phyloP scores from a whole-genome alignment of 2,329 filamentous ascomycete genomes.

The Peltaster fructicola region DNA sequence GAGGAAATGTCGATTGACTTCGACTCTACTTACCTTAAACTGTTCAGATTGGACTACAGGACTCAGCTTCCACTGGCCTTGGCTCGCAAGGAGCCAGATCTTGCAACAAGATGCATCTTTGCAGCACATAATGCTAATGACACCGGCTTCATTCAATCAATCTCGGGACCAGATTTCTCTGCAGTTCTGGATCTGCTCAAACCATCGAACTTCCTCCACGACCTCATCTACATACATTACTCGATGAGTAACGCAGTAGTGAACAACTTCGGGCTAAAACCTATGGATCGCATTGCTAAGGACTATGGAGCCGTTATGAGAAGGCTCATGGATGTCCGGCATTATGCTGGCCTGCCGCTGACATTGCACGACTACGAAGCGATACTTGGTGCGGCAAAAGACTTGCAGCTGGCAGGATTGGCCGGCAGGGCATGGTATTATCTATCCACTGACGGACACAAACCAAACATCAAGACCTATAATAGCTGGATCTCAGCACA shows the following conservation, averaged over 20 bases:
- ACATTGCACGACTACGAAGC: slow-evolving; percentile 32
- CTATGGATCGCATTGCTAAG: slow-evolving; percentile 21
- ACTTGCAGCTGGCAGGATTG: no score
- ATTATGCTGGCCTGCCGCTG: slow-evolving; percentile 19
- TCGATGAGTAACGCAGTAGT: slow-evolving; percentile 33
- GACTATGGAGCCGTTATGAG: slow-evolving; percentile 23
- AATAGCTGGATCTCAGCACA: no score
- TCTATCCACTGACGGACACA: no score
- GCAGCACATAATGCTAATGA: slow-evolving; percentile 11
- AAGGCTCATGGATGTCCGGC: slow-evolving; percentile 22
- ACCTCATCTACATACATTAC: slow-evolving; percentile 28
- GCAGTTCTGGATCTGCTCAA: slow-evolving; percentile 48
- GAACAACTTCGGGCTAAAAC: slow-evolving; percentile 24
- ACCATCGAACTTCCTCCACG: slow-evolving; percentile 33
- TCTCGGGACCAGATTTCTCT: slow-evolving; percentile 42
- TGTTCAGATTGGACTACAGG: slow-evolving; percentile 12
- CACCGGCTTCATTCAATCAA: slow-evolving; percentile 12
- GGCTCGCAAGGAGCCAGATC: slow-evolving; percentile 8
- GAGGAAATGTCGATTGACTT: no score
- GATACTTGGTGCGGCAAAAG: no score
- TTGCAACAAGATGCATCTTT: slow-evolving; percentile 12
- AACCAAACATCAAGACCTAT: no score
- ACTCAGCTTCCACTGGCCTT: slow-evolving; percentile 10
- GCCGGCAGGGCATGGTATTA: no score
- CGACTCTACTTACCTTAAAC: no score